phyloP scores from a whole-genome alignment of 345 rosid species.

The Geranium brycei region DNA sequence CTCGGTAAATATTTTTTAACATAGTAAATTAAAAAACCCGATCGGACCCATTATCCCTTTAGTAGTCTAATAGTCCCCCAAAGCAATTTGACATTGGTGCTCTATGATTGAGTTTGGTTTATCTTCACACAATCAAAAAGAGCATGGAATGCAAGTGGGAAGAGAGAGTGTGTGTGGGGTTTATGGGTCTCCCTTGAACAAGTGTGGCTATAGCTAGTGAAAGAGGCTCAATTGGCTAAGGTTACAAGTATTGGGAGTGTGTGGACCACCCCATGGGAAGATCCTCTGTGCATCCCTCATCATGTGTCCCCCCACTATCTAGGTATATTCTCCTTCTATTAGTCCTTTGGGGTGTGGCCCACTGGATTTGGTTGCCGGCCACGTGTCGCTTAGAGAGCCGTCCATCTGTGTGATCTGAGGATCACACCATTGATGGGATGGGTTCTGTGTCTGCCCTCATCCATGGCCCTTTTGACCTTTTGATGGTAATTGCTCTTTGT shows the following conservation, averaged over 20 bases:
- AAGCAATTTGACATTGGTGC: constrained; percentile 17
- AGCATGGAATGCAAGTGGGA: constrained; percentile 23
- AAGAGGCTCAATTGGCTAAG: no score
- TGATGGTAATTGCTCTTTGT: constrained; percentile 24
- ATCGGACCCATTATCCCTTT: no score
- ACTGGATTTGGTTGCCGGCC: constrained; percentile 44
- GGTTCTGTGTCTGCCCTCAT: no score
- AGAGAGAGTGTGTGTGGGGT: neutral
- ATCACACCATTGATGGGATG: no score
- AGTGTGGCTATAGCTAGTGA: no score
- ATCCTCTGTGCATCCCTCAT: constrained; percentile 23
- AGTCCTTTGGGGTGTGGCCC: neutral
- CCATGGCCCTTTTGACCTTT: neutral
- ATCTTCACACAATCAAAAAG: constrained; percentile 2
- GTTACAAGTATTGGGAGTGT: neutral
- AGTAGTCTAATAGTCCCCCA: neutral
- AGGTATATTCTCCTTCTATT: constrained; percentile 22
- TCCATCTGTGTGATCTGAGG: constrained; percentile 5
- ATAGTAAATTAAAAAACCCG: no score
- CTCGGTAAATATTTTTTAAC: no score
- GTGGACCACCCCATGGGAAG: constrained; percentile 19
- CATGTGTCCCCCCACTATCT: constrained; percentile 35
- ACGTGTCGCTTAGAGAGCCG: constrained; percentile 34
- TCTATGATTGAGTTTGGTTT: constrained; percentile 16
- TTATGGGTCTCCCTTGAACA: no score